Base-by-base conservation (phyloP, 108 stramenopile species). In the Schizochytrium sp. region DNA sequence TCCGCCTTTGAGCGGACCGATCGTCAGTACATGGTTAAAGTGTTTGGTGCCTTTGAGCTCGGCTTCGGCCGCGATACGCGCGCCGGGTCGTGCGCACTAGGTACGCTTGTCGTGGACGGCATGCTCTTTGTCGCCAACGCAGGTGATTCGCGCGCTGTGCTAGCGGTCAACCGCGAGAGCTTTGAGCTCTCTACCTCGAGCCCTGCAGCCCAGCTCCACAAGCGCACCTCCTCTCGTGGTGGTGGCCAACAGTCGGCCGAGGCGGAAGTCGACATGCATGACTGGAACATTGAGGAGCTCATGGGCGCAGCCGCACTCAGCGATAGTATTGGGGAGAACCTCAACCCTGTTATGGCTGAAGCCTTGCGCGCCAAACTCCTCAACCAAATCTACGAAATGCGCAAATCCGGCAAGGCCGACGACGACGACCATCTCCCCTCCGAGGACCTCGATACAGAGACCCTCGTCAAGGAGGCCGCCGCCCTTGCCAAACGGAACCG, bases 61-160 rank as follows among this genome's bases (percentile, higher is more conserved):
- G 94, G 94, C 47, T 94, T 94, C 28, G 92, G 93, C 0, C 72
- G 88, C 25, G 92, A 91, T 14, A 91, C 92, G 6, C 87, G 90
- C 12, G 93, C 90, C 16, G 94, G 94, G 1, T 92, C 92, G 16
- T 94, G 94, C 91, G 90, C 91, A 18, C 87, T 94, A 44, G 44
- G 91, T 48, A 91, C 91, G 41, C 51, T 94, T 5, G 57, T 94
- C 28, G 51, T 51, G 21, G 87, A 55, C 53, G 91, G 92, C 44
- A 45, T 53, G 44, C 58, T 94, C 41, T 91, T 91, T 44, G 92
- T 94, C 47, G 93, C 93, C 19, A 94, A 94, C 16, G 88, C 88
- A 5, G 88, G 58, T 5, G 87, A 87, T 57, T 90, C 72, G 28
- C 87, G 90, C 21, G 90, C 88, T 16, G 88, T 88, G 5, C 87